A percentile compares a stretch with the other conserved stretches of the same genome.
Evolutionary conservation across 2,329 filamentous ascomycete genomes (phyloP).

Genomic region (Talaromyces sp.): DNA sequence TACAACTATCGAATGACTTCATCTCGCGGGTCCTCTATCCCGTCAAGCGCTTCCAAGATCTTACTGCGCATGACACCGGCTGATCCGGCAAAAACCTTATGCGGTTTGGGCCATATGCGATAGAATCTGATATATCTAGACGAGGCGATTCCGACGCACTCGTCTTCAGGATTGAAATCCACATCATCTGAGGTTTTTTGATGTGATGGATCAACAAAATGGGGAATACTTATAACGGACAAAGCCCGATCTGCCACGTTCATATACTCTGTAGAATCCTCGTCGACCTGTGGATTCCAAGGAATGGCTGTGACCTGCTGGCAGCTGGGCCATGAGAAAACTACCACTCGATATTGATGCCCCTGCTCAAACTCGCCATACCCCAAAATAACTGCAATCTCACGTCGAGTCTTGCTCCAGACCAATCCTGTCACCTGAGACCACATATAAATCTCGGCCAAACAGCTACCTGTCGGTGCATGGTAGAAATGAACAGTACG

Average conservation of each 20-base stretch:
- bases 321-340: conserved; percentile 94
- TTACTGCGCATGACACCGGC: conserved; percentile 72
- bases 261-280: neutral
- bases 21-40: conserved; percentile 58
- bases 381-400: conserved; percentile 91
- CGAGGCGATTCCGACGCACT: conserved; percentile 85
- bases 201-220: conserved; percentile 2
- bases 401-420: conserved; percentile 79
- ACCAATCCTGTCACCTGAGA: conserved; percentile 91
- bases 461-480: conserved; percentile 72
- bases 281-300: conserved; percentile 61
- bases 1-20: conserved; percentile 62
- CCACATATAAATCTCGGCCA: conserved; percentile 87
- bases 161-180: conserved; percentile 54
- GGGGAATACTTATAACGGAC: conserved; percentile 11
- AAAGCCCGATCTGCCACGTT: conserved; percentile 9
- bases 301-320: conserved; percentile 79
- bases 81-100: conserved; percentile 52
- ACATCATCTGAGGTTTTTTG: conserved; percentile 18
- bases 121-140: conserved; percentile 96
- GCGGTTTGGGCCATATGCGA: conserved; percentile 77
- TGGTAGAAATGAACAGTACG: conserved; percentile 96
- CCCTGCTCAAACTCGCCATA: conserved; percentile 75
- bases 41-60: conserved; percentile 78
- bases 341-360: conserved; percentile 81